A percentile compares a stretch with the other conserved stretches of the same genome.
phyloP scores from a whole-genome alignment of 352 stramenopile species.

The Thalassiosira ordinaria region DNA sequence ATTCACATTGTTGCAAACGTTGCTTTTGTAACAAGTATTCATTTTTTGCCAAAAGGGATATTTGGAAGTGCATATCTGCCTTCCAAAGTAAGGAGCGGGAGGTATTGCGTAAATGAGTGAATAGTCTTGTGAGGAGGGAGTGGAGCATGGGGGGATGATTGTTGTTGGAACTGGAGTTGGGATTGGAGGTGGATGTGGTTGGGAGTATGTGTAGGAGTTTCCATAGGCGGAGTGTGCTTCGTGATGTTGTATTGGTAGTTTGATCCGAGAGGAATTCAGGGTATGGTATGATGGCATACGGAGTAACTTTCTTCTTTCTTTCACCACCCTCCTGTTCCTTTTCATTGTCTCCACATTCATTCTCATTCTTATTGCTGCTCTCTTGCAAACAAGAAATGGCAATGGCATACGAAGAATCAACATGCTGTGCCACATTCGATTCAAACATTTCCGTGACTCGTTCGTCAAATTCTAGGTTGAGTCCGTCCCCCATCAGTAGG shows the following conservation, averaged over 20 bases:
- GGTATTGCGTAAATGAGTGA: slow-evolving; percentile 53
- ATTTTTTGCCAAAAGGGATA: slow-evolving; percentile 44
- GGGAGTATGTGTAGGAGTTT: slow-evolving; percentile 56
- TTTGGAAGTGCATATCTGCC: slow-evolving; percentile 62
- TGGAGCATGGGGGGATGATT: too few relatives aligned
- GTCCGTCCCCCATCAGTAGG: slow-evolving; percentile 18
- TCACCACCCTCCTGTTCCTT: slow-evolving; percentile 8
- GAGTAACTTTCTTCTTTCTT: slow-evolving; percentile 8
- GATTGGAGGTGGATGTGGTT: not conserved
- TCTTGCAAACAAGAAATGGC: too few relatives aligned
- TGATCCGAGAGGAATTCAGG: slow-evolving; percentile 51
- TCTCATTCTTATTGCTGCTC: too few relatives aligned
- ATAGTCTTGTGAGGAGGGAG: slow-evolving; percentile 50
- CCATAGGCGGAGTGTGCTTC: slow-evolving; percentile 54
- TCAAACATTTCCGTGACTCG: slow-evolving; percentile 71
- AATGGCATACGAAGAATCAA: slow-evolving; percentile 31
- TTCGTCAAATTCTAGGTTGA: slow-evolving; percentile 60
- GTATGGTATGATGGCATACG: slow-evolving; percentile 47
- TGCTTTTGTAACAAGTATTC: slow-evolving; percentile 37
- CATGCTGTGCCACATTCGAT: slow-evolving; percentile 55
- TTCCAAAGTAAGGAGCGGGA: slow-evolving; percentile 71
- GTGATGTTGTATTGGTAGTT: slow-evolving; percentile 15
- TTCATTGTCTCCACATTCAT: too few relatives aligned
- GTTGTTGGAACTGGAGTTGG: not conserved
- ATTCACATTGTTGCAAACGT: slow-evolving; percentile 35